A percentile compares a stretch with the other conserved stretches of the same genome.
These are phyloP conservation scores for Meyerozyma athensensis DNA, from an alignment of 1,139 yeast species.

Conservation along the genomic window DNA sequence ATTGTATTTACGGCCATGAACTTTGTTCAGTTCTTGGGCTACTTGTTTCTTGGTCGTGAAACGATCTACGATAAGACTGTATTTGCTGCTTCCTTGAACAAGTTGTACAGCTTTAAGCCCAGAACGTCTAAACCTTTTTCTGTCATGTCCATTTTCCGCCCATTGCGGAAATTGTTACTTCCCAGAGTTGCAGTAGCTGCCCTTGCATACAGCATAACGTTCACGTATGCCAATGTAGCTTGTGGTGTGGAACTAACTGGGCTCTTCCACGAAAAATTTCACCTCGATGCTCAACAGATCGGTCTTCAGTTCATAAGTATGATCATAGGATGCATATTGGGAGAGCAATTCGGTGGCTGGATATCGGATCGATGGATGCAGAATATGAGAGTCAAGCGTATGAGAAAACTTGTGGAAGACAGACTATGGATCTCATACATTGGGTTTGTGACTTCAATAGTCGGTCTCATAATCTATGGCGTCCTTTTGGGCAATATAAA, in stretches of 20 bases:
- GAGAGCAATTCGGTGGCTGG: conserved; percentile 22
- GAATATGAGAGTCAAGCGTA: conserved; percentile 8
- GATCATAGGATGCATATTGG: conserved; percentile 20
- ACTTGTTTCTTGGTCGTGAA: conserved; percentile 16
- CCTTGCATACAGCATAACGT: conserved; percentile 18
- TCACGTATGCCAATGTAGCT: conserved; percentile 20
- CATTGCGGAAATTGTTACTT: conserved; percentile 11
- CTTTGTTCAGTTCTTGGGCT: conserved; percentile 13
- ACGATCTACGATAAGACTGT: conserved; percentile 12
- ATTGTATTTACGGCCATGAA: conserved; percentile 16
- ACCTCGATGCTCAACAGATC: conserved; percentile 18
- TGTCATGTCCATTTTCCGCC: conserved; percentile 9
- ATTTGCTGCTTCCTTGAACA: conserved; percentile 9
- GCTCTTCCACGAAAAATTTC: conserved; percentile 17
- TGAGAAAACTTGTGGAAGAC: conserved; percentile 9
- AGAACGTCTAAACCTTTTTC: conserved; percentile 8
- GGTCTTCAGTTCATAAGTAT: conserved; percentile 21
- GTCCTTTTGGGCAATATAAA: conserved; percentile 16
- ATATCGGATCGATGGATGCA: conserved; percentile 23
- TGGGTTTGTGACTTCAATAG: conserved; percentile 18
- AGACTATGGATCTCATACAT: conserved; percentile 19
- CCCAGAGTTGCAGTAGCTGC: conserved; percentile 13
- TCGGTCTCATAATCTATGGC: conserved; percentile 23
- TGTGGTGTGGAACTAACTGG: conserved; percentile 23
- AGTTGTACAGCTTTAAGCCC: conserved; percentile 3